Evolutionary conservation across 2,329 filamentous ascomycete species (phyloP), one percentile per base, ranked within the genome.

Genomic region (Alternaria gansuensis): DNA sequence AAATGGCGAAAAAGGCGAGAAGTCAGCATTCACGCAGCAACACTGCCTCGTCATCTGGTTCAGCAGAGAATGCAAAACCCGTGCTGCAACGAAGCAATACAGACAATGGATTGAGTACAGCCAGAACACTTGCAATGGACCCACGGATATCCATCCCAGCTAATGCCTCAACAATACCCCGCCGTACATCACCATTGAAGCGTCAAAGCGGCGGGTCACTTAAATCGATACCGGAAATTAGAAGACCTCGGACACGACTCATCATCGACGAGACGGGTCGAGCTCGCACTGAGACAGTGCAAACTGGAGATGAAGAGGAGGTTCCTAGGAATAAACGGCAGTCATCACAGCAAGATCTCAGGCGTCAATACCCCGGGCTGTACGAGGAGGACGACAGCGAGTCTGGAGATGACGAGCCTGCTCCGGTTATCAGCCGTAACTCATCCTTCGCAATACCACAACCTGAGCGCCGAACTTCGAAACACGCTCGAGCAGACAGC

Each of bases 231-330:
- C 80, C 81, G 3, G 82, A 83, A 62, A 67, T 77, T 45, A 73
- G 74, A 59, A 76, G 77, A 52, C 75, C 77, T 9, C 75, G 77
- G 49, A 79, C 79, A 45, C 79, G 80, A 7, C 76, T 83, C 21
- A 73, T 83, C 36, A 77, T 83, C 34, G 82, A 83, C 62, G 80
- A 82, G 60, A 79, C 73, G 50, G 82, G 82, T 13, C 74, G 77
- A 41, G 82, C 82, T 39, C 74, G 81, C 10, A 81, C 81, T 5
- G 79, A 82, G 64, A 81, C 80, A n/a, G 69, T 76, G 28, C 66
- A 74, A 45, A 66, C 68, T 2, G 73, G 77, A 1, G 72, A 77
- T 5, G 76, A 75, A 1, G 75, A 74, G 3, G 72, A 73, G 17
- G 73, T 73, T 8, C 72, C 66, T 2, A 68, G 39, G 34, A 56